phyloP scores from a whole-genome alignment of 2,329 filamentous ascomycete species.

The Aspergillus tamarii region DNA sequence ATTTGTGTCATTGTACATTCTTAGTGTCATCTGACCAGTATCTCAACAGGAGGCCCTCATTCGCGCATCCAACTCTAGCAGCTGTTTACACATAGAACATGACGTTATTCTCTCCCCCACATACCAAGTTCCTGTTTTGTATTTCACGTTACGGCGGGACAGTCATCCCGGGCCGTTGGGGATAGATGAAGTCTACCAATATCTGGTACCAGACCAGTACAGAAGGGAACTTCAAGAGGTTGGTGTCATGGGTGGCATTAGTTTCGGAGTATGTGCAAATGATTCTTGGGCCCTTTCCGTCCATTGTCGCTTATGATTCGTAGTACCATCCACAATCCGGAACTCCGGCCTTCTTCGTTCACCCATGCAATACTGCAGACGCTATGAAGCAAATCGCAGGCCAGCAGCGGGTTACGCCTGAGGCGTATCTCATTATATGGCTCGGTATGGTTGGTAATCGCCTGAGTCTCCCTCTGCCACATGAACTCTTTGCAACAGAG shows the following conservation, averaged over 20 bases:
- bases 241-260: constrained; percentile 73
- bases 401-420: constrained; percentile 40
- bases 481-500: constrained; percentile 56
- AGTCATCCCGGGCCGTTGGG: constrained; percentile 59
- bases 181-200: constrained; percentile 71
- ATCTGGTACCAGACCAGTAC: constrained; percentile 69
- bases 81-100: constrained; percentile 63
- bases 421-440: constrained; percentile 84
- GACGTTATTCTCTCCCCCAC: constrained; percentile 75
- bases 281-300: constrained; percentile 25
- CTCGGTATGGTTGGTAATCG: constrained; percentile 81
- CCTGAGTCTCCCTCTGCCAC: constrained; percentile 77
- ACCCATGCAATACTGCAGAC: constrained; percentile 86
- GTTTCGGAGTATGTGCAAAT: constrained; percentile 68
- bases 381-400: constrained; percentile 69
- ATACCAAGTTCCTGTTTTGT: constrained; percentile 75
- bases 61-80: constrained; percentile 32
- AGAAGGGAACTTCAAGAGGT: constrained; percentile 62
- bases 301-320: constrained; percentile 40
- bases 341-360: constrained; percentile 82
- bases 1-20: constrained; percentile 11
- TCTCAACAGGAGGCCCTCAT: constrained; percentile 47
- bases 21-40: constrained; percentile 33
- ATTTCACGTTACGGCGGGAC: constrained; percentile 69
- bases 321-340: constrained; percentile 84